phyloP scores from a whole-genome alignment of 352 stramenopile species.

The Albugo candida region DNA sequence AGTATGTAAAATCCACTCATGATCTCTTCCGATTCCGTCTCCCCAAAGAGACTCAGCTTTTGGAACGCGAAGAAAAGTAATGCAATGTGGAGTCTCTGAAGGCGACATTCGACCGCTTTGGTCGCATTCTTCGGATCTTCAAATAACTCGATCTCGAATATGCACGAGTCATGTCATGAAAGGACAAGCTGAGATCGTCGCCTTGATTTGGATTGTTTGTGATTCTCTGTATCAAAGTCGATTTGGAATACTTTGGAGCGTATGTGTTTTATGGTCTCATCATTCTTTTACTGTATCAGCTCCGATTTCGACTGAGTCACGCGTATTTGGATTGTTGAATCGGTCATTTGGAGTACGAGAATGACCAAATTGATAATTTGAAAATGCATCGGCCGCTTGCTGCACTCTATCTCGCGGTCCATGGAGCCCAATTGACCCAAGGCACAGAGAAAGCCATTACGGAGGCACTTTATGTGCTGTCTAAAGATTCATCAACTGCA shows the following conservation, averaged over 20 bases:
- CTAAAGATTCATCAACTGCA: conserved; percentile 31
- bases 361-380: conserved; percentile 45
- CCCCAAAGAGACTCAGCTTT: conserved; percentile 25
- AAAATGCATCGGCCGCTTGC: conserved; percentile 57
- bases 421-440: conserved; percentile 39
- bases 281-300: conserved; percentile 59
- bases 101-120: conserved; percentile 52
- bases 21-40: conserved; percentile 40
- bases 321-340: conserved; percentile 49
- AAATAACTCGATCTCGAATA: conserved; percentile 62
- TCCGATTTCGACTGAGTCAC: conserved; percentile 43
- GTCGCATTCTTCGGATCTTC: conserved; percentile 39
- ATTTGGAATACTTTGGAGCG: conserved; percentile 53
- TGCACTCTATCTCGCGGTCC: conserved; percentile 42
- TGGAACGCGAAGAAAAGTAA: conserved; percentile 51
- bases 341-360: conserved; percentile 52
- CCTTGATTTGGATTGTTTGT: conserved; percentile 43
- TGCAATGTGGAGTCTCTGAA: conserved; percentile 62
- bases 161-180: conserved; percentile 63
- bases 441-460: conserved; percentile 31
- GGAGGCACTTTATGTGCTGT: conserved; percentile 29
- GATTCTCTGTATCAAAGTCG: conserved; percentile 34
- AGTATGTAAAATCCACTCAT: conserved; percentile 53
- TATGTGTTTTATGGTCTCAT: conserved; percentile 39
- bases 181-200: conserved; percentile 61